These are phyloP conservation scores for Globisporangium splendens DNA, from an alignment of 352 stramenopile genomes.

Conservation along the genomic window DNA sequence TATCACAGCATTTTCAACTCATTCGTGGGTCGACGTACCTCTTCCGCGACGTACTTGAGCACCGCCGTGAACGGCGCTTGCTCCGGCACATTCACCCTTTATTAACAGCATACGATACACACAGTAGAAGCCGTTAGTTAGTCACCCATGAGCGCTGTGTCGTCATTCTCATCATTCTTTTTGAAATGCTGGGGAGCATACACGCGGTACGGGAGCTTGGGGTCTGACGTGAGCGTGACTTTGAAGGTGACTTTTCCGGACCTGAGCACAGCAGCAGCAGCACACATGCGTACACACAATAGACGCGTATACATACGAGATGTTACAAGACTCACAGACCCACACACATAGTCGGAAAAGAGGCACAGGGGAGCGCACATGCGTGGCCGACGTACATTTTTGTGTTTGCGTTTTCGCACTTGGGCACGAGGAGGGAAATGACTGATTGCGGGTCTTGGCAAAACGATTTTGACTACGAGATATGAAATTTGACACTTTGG, in stretches of 20 bases:
- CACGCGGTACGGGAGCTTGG: slow-evolving; percentile 81
- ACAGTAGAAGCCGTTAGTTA: neutral
- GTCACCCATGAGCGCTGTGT: neutral
- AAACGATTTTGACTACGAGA: no score
- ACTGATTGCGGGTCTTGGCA: no score
- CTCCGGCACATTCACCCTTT: slow-evolving; percentile 74
- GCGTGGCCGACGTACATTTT: no score
- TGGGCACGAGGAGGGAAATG: no score
- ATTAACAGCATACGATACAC: neutral
- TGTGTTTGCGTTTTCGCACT: no score
- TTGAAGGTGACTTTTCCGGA: slow-evolving; percentile 84
- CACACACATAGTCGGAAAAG: no score
- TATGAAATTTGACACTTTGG: no score
- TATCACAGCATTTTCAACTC: no score
- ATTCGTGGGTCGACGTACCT: slow-evolving; percentile 25
- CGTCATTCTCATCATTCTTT: neutral
- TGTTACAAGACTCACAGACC: no score
- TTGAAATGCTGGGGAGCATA: slow-evolving; percentile 14
- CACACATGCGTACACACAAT: neutral
- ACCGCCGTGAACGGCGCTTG: slow-evolving; percentile 81
- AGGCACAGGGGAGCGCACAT: no score
- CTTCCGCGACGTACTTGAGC: slow-evolving; percentile 82
- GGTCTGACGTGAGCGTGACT: slow-evolving; percentile 85
- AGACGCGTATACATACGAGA: no score
- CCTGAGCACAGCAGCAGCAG: slow-evolving; percentile 16